Evolutionary conservation across 73 alveolate genomes (phyloP).

Genomic region (Tetrahymena thermophila): DNA sequence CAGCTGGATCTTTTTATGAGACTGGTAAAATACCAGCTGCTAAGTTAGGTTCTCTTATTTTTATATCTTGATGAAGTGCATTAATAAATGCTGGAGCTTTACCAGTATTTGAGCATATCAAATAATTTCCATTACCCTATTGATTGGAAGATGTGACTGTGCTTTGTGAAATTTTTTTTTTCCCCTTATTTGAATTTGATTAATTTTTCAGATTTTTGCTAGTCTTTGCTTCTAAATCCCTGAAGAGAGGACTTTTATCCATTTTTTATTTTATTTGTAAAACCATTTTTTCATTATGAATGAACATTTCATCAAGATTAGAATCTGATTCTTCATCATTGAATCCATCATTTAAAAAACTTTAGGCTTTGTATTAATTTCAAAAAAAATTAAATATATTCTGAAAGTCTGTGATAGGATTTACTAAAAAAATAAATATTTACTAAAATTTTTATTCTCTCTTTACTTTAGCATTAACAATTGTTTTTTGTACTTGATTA

Average conservation of each 20-base stretch:
- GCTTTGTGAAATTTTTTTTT: neutral
- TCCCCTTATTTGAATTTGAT: neutral
- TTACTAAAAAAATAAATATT: neutral
- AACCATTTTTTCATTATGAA: neutral
- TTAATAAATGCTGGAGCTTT: neutral
- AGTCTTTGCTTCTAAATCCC: neutral
- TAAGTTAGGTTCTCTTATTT: neutral
- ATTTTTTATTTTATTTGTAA: neutral
- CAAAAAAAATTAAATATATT: too few relatives aligned
- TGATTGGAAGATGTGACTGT: neutral
- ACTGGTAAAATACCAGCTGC: neutral
- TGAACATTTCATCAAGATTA: neutral
- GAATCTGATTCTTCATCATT: neutral
- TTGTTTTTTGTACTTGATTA: neutral
- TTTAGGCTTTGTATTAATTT: neutral
- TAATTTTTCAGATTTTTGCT: neutral
- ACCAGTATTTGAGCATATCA: neutral
- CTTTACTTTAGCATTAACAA: neutral
- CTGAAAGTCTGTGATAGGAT: too few relatives aligned
- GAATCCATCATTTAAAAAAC: neutral
- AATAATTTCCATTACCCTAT: neutral
- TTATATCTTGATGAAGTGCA: neutral
- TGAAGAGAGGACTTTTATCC: neutral
- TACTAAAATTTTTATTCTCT: neutral
- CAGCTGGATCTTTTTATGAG: neutral